A percentile compares a stretch with the other conserved stretches of the same genome.
phyloP scores from a whole-genome alignment of 805 yeast species.

The Lachancea kluyveri region DNA sequence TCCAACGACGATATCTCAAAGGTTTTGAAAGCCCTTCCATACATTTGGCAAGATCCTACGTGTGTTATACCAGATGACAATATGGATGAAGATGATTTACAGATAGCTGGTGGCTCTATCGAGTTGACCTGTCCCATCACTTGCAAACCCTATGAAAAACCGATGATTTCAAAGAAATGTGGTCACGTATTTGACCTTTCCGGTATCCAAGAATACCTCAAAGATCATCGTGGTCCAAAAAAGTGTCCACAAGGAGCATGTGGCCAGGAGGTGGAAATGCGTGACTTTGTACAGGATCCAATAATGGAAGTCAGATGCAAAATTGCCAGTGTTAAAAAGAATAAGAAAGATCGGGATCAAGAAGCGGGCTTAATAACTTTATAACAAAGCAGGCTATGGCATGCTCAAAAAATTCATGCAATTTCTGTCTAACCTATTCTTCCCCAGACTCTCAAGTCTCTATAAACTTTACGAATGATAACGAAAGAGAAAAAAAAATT shows the following conservation, averaged over 20 bases:
- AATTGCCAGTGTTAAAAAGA: conserved; percentile 17
- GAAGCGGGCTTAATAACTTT: too few species aligned
- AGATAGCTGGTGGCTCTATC: conserved; percentile 65
- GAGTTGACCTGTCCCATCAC: conserved; percentile 66
- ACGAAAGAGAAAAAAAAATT: too few species aligned
- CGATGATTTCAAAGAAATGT: conserved; percentile 52
- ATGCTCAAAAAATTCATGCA: too few species aligned
- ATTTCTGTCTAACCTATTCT: too few species aligned
- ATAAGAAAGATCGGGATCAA: too few species aligned
- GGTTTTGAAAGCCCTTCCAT: conserved; percentile 37
- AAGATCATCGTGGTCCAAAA: conserved; percentile 14
- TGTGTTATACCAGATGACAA: conserved; percentile 48
- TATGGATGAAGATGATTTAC: conserved; percentile 48
- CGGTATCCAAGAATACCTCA: conserved; percentile 36
- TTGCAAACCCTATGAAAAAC: conserved; percentile 42
- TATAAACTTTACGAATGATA: too few species aligned
- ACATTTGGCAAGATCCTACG: conserved; percentile 52
- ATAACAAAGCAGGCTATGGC: too few species aligned
- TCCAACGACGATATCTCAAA: conserved; percentile 3
- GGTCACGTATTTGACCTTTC: conserved; percentile 55
- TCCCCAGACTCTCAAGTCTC: too few species aligned
- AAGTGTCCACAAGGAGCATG: conserved; percentile 63
- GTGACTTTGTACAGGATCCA: conserved; percentile 41
- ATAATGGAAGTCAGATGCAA: conserved; percentile 52
- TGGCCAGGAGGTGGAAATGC: conserved; percentile 28